Evolutionary conservation across 331 rosid species (phyloP).

Genomic region (Prunus yedoensis): DNA sequence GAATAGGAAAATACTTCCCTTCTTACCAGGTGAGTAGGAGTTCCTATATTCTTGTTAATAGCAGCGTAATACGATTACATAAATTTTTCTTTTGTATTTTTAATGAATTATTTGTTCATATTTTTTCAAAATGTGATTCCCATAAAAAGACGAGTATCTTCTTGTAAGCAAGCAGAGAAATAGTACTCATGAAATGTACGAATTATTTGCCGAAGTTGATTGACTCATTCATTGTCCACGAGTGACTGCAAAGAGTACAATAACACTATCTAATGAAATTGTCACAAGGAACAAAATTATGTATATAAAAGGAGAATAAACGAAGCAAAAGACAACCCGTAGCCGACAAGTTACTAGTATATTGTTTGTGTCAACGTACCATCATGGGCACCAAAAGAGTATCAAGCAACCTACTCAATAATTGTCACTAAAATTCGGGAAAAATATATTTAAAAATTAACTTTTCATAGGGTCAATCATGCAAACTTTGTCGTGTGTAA

Average conservation of each 20-base stretch:
- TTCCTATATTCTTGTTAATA: accelerated
- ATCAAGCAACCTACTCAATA: background rate
- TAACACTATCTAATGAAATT: background rate
- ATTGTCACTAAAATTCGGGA: background rate
- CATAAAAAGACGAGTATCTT: accelerated
- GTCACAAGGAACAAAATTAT: background rate
- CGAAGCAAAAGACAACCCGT: background rate
- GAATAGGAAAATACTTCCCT: too few relatives aligned
- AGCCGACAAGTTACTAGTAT: background rate
- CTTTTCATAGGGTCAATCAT: constrained; percentile 26
- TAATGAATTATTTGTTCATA: too few relatives aligned
- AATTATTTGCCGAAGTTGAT: background rate
- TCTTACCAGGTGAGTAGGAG: too few relatives aligned
- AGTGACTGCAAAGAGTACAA: background rate
- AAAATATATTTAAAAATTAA: background rate
- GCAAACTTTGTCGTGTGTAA: background rate
- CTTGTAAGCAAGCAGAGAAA: too few relatives aligned
- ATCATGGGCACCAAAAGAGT: background rate
- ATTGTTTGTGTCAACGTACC: background rate
- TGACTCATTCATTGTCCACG: background rate
- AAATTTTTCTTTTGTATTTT: too few relatives aligned
- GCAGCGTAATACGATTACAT: accelerated
- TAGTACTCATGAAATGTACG: background rate
- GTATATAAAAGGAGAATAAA: background rate
- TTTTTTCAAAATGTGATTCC: accelerated